Evolutionary conservation across 2,329 filamentous ascomycete species (phyloP).

Genomic region (Aspergillus sp.): DNA sequence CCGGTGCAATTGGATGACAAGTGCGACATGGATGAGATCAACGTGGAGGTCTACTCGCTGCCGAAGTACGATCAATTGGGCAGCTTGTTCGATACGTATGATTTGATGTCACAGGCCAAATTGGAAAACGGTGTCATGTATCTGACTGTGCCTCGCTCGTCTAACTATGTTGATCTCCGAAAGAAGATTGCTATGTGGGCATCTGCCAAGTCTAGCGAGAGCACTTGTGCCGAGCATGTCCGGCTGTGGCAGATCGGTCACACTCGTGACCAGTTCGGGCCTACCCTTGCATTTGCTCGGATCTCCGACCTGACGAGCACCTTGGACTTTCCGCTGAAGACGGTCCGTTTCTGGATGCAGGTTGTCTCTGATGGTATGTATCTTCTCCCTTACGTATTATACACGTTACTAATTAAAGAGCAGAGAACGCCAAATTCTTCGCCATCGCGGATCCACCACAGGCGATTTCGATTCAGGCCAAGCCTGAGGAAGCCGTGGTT

Average conservation of each 20-base stretch:
- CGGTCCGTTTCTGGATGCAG: constrained; percentile 43
- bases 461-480: constrained; percentile 26
- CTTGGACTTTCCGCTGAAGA: constrained; percentile 30
- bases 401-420: constrained; percentile 10
- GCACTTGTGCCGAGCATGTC: constrained; percentile 35
- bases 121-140: constrained; percentile 37
- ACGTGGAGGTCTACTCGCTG: constrained; percentile 45
- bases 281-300: constrained; percentile 39
- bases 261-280: constrained; percentile 33
- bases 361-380: constrained; percentile 39
- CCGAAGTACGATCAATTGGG: constrained; percentile 34
- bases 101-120: constrained; percentile 45
- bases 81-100: constrained; percentile 48
- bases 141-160: constrained; percentile 36
- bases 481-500: constrained; percentile 33
- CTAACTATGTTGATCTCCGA: constrained; percentile 40
- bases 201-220: constrained; percentile 25
- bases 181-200: constrained; percentile 39
- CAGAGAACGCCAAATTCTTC: constrained; percentile 40
- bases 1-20: constrained; percentile 17
- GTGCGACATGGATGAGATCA: constrained; percentile 27
- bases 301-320: constrained; percentile 35
- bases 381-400: too few species aligned
- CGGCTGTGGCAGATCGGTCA: constrained; percentile 46
- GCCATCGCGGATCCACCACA: constrained; percentile 38